Conservation (phyloP, 192 early-diverging fungal genomes). For the Umbelopsis sp. region DNA sequence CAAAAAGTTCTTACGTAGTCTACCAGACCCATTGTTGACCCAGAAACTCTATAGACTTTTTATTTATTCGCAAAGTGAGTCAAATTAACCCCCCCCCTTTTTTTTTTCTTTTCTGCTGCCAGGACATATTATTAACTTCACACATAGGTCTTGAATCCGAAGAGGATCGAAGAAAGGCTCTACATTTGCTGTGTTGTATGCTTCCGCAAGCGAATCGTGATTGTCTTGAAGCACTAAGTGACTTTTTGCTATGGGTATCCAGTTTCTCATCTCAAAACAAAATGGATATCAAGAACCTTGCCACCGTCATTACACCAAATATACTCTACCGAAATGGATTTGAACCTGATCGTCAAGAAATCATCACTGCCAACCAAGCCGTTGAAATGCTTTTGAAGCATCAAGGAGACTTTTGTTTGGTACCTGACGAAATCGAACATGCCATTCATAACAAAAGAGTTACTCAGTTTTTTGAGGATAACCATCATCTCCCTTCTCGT, state of each 20-base stretch:
- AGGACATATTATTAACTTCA: not conserved
- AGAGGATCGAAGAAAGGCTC: slow-evolving; percentile 5
- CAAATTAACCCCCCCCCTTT: not conserved
- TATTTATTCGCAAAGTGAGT: slow-evolving; percentile 19
- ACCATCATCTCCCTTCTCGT: not conserved
- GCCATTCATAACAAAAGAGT: slow-evolving; percentile 3
- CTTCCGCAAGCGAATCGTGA: slow-evolving; percentile 28
- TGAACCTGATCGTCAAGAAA: not conserved
- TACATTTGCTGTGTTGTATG: slow-evolving; percentile 25
- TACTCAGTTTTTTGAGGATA: slow-evolving; percentile 1
- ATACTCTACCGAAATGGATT: slow-evolving; percentile 44
- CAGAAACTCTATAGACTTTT: slow-evolving; percentile 25
- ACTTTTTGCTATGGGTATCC: slow-evolving; percentile 24
- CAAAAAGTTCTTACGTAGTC: slow-evolving; percentile 18
- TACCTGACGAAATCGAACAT: not conserved
- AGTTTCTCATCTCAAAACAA: slow-evolving; percentile 15
- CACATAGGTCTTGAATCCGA: not conserved
- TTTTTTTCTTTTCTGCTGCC: not conserved
- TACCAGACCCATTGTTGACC: slow-evolving; percentile 25
- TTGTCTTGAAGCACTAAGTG: slow-evolving; percentile 7
- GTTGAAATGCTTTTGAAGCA: slow-evolving; percentile 25
- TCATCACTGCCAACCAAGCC: slow-evolving; percentile 19
- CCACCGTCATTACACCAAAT: slow-evolving; percentile 26
- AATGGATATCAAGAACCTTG: slow-evolving; percentile 26
- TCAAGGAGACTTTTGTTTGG: slow-evolving; percentile 21